Percentiles rank a stretch among this genome's conserved stretches.
Conservation (phyloP, 2,329 filamentous ascomycete species). For the Xylariales sp. region DNA sequence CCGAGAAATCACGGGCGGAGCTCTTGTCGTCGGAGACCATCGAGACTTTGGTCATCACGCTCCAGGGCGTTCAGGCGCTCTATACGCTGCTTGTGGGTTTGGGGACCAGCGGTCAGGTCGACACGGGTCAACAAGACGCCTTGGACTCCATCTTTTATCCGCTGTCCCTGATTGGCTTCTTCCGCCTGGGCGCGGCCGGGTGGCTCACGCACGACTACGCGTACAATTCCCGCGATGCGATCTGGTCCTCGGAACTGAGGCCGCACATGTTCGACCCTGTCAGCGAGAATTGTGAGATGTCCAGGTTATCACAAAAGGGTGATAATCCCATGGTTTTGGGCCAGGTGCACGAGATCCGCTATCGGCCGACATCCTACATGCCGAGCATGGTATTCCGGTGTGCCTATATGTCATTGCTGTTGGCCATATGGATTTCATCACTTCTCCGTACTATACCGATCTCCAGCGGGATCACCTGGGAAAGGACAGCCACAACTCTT, state of each 20-base stretch:
- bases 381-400: constrained; percentile 10
- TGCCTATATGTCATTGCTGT: constrained; percentile 8
- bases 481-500: constrained; percentile 6
- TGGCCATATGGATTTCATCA: constrained; percentile 1
- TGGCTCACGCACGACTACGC: constrained; percentile 7
- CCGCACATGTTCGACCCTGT: neutral
- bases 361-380: constrained; percentile 8
- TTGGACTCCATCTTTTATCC: constrained; percentile 8
- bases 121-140: constrained; percentile 6
- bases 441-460: neutral
- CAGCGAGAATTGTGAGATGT: too few species aligned
- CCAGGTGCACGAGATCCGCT: neutral
- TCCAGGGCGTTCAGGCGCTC: constrained; percentile 14
- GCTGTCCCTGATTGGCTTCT: constrained; percentile 4
- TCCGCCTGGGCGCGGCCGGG: neutral
- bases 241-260: neutral
- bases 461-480: neutral
- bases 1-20: constrained; percentile 9
- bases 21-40: constrained; percentile 13
- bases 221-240: neutral
- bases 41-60: constrained; percentile 17
- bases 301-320: too few species aligned
- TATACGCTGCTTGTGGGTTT: constrained; percentile 1
- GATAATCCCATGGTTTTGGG: neutral
- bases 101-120: neutral